Conservation (phyloP, 129 eudicot genomes). For the Lonicera japonica region DNA sequence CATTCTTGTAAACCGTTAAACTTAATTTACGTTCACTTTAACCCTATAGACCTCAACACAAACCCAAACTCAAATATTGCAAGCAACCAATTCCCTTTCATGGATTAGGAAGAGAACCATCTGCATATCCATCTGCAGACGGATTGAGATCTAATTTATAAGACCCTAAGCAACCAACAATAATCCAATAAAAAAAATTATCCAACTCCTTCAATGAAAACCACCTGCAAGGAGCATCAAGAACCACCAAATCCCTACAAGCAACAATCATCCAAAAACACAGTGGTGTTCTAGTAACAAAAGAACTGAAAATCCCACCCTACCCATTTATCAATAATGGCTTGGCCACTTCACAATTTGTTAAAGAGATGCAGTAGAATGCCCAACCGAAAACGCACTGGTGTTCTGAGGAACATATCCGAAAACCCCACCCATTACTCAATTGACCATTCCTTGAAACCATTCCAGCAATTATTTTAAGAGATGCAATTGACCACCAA, state of each 20-base stretch:
- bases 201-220: conserved; percentile 4
- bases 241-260: conserved; percentile 18
- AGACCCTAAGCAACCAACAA: conserved; percentile 10
- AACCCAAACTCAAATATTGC: conserved; percentile 14
- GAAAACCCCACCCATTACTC: conserved; percentile 9
- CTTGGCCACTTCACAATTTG: conserved; percentile 11
- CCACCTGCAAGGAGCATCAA: conserved; percentile 32
- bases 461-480: conserved; percentile 10
- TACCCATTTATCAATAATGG: conserved; percentile 16
- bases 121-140: conserved; percentile 12
- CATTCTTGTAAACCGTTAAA: conserved; percentile 11
- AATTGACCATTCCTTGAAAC: conserved; percentile 16
- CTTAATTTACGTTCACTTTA: conserved; percentile 11
- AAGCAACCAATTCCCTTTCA: conserved; percentile 10
- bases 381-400: conserved; percentile 7
- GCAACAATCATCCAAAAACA: conserved; percentile 10
- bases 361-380: conserved; percentile 7
- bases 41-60: conserved; percentile 14
- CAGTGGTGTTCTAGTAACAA: conserved; percentile 6
- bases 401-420: background rate
- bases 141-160: conserved; percentile 1
- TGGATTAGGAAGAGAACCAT: conserved; percentile 10
- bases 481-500: conserved; percentile 14
- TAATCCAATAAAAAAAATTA: conserved; percentile 2
- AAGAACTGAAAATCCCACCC: conserved; percentile 8